Evolutionary conservation across 2,329 filamentous ascomycete genomes (phyloP).

Genomic region (Fusarium buxicola): DNA sequence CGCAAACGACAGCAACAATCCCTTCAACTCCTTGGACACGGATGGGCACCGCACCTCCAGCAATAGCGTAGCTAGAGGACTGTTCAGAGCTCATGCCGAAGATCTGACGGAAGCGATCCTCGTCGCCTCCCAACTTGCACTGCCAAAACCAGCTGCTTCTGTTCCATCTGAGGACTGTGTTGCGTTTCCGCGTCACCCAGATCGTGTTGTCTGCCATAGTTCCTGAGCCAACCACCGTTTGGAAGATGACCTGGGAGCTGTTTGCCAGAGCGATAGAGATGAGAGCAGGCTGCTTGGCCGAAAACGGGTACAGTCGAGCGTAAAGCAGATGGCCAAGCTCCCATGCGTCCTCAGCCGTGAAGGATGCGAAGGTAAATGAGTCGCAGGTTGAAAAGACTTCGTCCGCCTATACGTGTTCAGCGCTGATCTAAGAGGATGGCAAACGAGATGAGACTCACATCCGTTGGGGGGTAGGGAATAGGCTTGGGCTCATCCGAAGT

Average conservation of each 20-base stretch:
- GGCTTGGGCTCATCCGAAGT: no score
- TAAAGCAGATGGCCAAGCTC: not conserved
- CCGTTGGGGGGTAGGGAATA: no score
- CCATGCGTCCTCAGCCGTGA: constrained; percentile 1
- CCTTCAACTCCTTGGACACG: not conserved
- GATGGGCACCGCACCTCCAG: not conserved
- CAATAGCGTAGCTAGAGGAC: not conserved
- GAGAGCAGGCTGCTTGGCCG: not conserved
- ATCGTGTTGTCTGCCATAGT: not conserved
- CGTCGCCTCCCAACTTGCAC: not conserved
- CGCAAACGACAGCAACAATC: not conserved
- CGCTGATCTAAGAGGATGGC: no score
- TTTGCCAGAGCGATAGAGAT: no score
- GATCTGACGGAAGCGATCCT: not conserved
- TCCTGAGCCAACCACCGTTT: not conserved
- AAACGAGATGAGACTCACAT: no score
- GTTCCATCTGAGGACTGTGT: not conserved
- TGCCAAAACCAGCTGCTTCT: not conserved
- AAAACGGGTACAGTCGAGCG: not conserved
- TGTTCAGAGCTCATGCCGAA: not conserved
- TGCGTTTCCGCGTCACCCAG: not conserved
- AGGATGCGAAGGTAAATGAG: not conserved
- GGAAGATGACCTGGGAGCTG: not conserved
- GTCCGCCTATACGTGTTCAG: no score
- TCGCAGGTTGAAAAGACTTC: not conserved